phyloP scores from a whole-genome alignment of 2,329 filamentous ascomycete genomes.

The Tolypocladium tropicale region DNA sequence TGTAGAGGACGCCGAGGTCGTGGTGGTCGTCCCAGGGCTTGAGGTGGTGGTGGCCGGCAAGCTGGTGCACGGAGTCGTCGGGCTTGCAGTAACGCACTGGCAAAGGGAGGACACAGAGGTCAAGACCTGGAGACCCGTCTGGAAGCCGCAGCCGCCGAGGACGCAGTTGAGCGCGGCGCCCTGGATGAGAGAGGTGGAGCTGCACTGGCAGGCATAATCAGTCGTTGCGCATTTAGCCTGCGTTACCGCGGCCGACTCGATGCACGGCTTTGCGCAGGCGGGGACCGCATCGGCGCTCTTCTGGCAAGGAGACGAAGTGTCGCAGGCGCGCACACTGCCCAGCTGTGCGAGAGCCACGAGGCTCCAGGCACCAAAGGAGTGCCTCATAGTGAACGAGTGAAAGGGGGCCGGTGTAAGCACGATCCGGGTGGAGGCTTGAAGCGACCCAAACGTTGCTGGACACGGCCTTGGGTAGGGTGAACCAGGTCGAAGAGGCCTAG shows the following conservation, averaged over 20 bases:
- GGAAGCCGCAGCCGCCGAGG: conserved; percentile 9
- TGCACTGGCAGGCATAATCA: conserved; percentile 17
- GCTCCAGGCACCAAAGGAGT: conserved; percentile 3
- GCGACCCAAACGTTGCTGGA: background rate
- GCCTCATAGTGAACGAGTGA: conserved; percentile 5
- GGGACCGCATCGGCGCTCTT: conserved; percentile 12
- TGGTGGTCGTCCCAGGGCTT: no score
- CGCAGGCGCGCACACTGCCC: conserved; percentile 9
- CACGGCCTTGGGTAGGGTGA: background rate
- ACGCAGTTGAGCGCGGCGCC: conserved; percentile 11
- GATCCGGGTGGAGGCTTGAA: background rate
- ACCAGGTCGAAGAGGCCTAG: background rate
- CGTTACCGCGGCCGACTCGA: conserved; percentile 14
- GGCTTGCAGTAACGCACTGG: conserved; percentile 12
- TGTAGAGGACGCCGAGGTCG: no score
- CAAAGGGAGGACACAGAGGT: conserved; percentile 11
- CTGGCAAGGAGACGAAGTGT: conserved; percentile 13
- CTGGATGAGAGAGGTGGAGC: conserved; percentile 11
- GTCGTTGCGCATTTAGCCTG: conserved; percentile 9
- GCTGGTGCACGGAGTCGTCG: conserved; percentile 10
- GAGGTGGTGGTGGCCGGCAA: background rate
- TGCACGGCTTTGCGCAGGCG: conserved; percentile 13
- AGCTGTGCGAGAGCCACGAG: conserved; percentile 10
- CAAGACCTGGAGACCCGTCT: conserved; percentile 7
- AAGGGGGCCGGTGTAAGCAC: background rate